Conservation (phyloP, 2,329 filamentous ascomycete species). For the Diplocarpon mali region DNA sequence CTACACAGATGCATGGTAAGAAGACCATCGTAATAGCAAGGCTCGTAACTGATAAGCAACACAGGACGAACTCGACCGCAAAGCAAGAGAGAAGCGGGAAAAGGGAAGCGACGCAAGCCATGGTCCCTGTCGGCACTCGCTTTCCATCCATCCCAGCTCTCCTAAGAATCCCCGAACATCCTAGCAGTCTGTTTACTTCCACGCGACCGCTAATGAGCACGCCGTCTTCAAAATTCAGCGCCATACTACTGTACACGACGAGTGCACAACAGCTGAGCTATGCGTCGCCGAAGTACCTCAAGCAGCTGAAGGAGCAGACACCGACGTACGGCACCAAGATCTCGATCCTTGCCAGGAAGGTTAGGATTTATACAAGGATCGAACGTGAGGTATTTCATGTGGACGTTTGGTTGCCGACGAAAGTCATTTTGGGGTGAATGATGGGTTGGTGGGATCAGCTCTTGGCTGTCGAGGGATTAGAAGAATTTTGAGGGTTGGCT, state of each 20-base stretch:
- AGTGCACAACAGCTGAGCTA: background rate
- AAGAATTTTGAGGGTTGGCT: background rate
- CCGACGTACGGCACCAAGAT: background rate
- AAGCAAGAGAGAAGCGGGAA: no score
- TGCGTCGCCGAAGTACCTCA: background rate
- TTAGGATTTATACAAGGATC: background rate
- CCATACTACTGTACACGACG: background rate
- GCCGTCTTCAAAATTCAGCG: no score
- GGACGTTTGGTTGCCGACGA: background rate
- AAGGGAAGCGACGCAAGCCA: no score
- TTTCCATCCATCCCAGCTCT: no score
- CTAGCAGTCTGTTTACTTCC: no score
- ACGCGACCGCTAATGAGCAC: no score
- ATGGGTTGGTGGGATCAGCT: constrained; percentile 1
- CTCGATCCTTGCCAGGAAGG: background rate
- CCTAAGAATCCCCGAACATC: no score
- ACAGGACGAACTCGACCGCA: no score
- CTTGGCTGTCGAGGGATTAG: background rate
- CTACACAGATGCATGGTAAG: no score
- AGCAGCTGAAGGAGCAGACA: background rate
- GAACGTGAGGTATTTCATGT: background rate
- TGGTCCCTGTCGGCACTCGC: no score
- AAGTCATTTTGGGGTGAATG: background rate
- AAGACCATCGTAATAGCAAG: no score
- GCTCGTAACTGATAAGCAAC: no score